These are phyloP conservation scores for Dacryopinax spathularia DNA, from an alignment of 768 basidiomycete species.

Conservation along the genomic window DNA sequence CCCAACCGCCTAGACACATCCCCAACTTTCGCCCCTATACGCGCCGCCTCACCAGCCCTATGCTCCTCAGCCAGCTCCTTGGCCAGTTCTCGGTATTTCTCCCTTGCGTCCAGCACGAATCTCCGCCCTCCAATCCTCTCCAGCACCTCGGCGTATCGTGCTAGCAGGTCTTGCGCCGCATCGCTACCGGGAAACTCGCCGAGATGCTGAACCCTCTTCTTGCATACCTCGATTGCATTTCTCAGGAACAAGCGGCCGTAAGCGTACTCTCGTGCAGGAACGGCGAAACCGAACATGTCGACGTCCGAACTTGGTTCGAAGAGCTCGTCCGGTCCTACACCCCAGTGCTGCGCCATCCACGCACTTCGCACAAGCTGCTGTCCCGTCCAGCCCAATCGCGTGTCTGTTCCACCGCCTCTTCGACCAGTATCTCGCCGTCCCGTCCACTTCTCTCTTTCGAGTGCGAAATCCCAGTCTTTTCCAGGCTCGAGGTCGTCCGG, in stretches of 20 bases:
- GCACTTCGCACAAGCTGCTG: slow-evolving; percentile 51
- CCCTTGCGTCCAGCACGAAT: slow-evolving; percentile 39
- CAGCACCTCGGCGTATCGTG: slow-evolving; percentile 40
- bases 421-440: background rate
- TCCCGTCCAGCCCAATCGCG: slow-evolving; percentile 45
- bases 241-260: slow-evolving; percentile 41
- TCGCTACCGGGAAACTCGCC: slow-evolving; percentile 7
- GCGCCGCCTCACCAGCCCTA: slow-evolving; percentile 33
- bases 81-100: slow-evolving; percentile 48
- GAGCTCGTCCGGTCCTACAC: slow-evolving; percentile 41
- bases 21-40: slow-evolving; percentile 51
- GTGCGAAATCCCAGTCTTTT: background rate
- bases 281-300: background rate
- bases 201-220: background rate
- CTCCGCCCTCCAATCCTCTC: slow-evolving; percentile 45
- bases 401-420: slow-evolving; percentile 49
- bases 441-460: background rate
- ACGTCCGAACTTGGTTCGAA: background rate
- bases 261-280: slow-evolving; percentile 15
- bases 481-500: background rate
- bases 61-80: slow-evolving; percentile 25
- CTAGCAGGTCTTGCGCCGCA: slow-evolving; percentile 35
- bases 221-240: slow-evolving; percentile 27
- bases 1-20: slow-evolving; percentile 47
- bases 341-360: slow-evolving; percentile 61